Conservation (phyloP, 1,284 basidiomycete species). For the Leccinum pachyderme region DNA sequence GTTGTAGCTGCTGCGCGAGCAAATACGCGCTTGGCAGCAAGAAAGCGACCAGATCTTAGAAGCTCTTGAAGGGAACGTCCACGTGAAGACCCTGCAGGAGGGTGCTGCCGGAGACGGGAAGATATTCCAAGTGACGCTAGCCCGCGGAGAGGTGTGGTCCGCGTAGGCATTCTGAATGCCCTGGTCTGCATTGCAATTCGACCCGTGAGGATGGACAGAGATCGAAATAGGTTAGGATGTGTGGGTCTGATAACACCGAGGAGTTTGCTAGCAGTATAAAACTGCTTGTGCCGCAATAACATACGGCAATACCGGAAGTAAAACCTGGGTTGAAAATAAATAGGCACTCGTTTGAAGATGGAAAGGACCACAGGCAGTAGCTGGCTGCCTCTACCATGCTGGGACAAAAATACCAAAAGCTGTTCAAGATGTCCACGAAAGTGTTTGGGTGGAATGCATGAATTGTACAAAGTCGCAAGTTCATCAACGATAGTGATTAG, state of each 20-base stretch:
- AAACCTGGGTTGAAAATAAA: constrained; percentile 25
- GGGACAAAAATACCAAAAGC: constrained; percentile 24
- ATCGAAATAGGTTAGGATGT: constrained; percentile 13
- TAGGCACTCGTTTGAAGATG: constrained; percentile 16
- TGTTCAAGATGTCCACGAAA: constrained; percentile 31
- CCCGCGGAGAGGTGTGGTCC: constrained; percentile 1
- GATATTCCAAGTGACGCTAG: constrained; percentile 20
- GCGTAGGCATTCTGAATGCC: constrained; percentile 6
- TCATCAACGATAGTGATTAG: constrained; percentile 18
- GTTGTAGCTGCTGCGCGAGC: constrained; percentile 27
- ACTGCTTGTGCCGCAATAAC: constrained; percentile 21
- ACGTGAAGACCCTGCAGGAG: constrained; percentile 6
- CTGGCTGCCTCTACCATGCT: constrained; percentile 17
- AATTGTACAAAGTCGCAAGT: constrained; percentile 23
- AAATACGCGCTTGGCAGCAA: constrained; percentile 46
- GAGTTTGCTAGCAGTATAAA: constrained; percentile 14
- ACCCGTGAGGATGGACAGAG: constrained; percentile 9
- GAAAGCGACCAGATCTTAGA: constrained; percentile 30
- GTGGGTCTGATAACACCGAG: constrained; percentile 8
- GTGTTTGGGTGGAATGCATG: constrained; percentile 21
- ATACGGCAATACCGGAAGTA: constrained; percentile 21
- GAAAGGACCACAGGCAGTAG: constrained; percentile 19
- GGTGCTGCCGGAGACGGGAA: constrained; percentile 14
- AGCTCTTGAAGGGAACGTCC: constrained; percentile 22
- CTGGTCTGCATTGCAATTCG: constrained; percentile 12